phyloP scores from a whole-genome alignment of 495 filamentous ascomycete species.

The Talaromyces liani region DNA sequence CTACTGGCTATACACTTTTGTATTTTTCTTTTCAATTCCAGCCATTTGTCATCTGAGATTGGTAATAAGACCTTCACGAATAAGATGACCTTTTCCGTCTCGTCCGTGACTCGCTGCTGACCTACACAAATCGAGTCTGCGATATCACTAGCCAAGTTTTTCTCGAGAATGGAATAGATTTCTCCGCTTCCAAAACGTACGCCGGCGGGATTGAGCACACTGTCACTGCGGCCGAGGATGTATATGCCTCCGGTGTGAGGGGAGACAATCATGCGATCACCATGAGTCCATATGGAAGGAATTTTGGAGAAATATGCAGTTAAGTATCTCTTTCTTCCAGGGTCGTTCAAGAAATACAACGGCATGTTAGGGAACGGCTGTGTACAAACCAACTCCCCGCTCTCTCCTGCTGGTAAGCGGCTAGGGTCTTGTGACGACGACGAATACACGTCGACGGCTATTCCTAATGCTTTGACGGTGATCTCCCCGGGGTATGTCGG shows the following conservation, averaged over 20 bases:
- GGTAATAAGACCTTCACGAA: constrained; percentile 58
- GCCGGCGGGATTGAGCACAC: constrained; percentile 70
- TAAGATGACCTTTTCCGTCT: constrained; percentile 66
- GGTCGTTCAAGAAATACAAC: constrained; percentile 60
- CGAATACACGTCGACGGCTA: constrained; percentile 61
- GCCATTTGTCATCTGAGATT: background rate
- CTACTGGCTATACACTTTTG: background rate
- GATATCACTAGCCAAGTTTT: constrained; percentile 51
- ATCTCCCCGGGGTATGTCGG: constrained; percentile 67
- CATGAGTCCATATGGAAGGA: constrained; percentile 67
- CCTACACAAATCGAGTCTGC: constrained; percentile 69
- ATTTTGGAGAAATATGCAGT: constrained; percentile 59
- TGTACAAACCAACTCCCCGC: constrained; percentile 67
- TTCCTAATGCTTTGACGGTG: constrained; percentile 56
- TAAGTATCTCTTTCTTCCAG: constrained; percentile 49
- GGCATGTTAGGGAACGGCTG: constrained; percentile 70
- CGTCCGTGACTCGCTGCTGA: constrained; percentile 57
- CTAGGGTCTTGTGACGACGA: constrained; percentile 40
- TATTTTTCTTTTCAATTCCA: background rate
- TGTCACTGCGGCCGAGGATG: constrained; percentile 69
- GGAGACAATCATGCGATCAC: constrained; percentile 66
- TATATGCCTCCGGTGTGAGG: constrained; percentile 52
- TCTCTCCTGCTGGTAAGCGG: constrained; percentile 48
- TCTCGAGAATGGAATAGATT: constrained; percentile 67
- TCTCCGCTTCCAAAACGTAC: constrained; percentile 73